phyloP scores from a whole-genome alignment of 345 rosid genomes.

The Arabidopsis thaliana region TAIR10.1 NC_003076.8:877001-877500 shows the following conservation, averaged over 20 bases:
- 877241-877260: not conserved
- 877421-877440: conserved; percentile 84
- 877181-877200: conserved; percentile 77
- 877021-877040: conserved; percentile 62
- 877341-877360: not conserved
- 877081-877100: conserved; percentile 77
- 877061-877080: conserved; percentile 88
- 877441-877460: conserved; percentile 46
- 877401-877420: conserved; percentile 88
- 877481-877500: not conserved
- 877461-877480: not conserved
- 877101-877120: conserved; percentile 88
- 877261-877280: not conserved
- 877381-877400: conserved; percentile 70
- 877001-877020: not conserved
- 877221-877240: not conserved
- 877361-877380: conserved; percentile 59
- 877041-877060: conserved; percentile 87
- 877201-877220: conserved; percentile 40
- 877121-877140: conserved; percentile 86
- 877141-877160: conserved; percentile 81
- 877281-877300: not conserved
- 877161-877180: conserved; percentile 78
- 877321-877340: not conserved
- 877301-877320: not conserved